These are phyloP conservation scores for Penicillium maclennaniae DNA, from an alignment of 495 filamentous ascomycete genomes.

Conservation along the genomic window DNA sequence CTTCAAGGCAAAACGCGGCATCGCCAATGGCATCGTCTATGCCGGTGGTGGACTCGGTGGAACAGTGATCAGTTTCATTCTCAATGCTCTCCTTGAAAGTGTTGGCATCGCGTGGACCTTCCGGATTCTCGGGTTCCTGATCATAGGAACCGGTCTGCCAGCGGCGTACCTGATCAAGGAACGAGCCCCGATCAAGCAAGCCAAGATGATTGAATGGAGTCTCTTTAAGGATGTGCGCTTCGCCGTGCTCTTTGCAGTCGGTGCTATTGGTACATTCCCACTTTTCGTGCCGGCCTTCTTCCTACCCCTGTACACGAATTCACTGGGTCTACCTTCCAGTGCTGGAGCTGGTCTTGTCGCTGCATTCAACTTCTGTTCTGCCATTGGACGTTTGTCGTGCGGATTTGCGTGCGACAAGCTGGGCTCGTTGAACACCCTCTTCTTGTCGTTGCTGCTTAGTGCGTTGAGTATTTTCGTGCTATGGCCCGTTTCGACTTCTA, in stretches of 20 bases:
- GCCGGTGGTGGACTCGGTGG: constrained; percentile 53
- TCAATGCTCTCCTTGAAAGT: constrained; percentile 42
- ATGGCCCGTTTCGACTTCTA: constrained; percentile 52
- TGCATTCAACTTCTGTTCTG: constrained; percentile 54
- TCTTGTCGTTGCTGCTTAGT: constrained; percentile 43
- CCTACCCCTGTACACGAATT: constrained; percentile 47
- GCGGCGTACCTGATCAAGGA: constrained; percentile 57
- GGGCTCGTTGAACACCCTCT: constrained; percentile 50
- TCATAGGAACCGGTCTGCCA: constrained; percentile 47
- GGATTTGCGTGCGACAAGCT: constrained; percentile 50
- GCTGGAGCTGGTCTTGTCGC: constrained; percentile 52
- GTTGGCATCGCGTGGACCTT: constrained; percentile 54
- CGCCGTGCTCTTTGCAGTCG: constrained; percentile 47
- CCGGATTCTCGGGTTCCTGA: constrained; percentile 47
- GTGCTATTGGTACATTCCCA: constrained; percentile 57
- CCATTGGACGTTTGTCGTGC: constrained; percentile 46
- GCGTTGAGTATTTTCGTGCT: constrained; percentile 53
- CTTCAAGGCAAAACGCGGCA: constrained; percentile 50
- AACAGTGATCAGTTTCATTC: constrained; percentile 45
- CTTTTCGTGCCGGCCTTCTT: constrained; percentile 60
- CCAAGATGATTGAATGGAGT: constrained; percentile 49
- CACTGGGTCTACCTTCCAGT: constrained; percentile 42
- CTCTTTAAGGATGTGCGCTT: constrained; percentile 51
- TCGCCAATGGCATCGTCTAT: constrained; percentile 56
- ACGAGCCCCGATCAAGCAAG: constrained; percentile 39